A percentile compares a stretch with the other conserved stretches of the same genome.
These are phyloP conservation scores for Cryphonectria nitschkei DNA, from an alignment of 2,329 filamentous ascomycete species.

Conservation along the genomic window DNA sequence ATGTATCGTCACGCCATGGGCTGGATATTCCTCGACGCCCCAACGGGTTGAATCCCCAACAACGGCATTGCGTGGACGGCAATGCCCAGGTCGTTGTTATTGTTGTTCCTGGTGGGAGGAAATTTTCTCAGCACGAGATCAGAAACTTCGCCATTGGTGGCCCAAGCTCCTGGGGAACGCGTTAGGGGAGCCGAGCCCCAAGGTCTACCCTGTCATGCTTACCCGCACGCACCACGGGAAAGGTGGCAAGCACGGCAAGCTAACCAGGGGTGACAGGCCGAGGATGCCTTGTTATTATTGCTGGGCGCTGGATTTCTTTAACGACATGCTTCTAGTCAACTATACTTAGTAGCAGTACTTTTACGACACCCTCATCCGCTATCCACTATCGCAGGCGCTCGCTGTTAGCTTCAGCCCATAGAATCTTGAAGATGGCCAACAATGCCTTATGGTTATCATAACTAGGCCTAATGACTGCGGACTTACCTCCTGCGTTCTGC, in stretches of 20 bases:
- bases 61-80: background rate
- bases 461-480: background rate
- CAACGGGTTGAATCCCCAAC: background rate
- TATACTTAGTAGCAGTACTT: no score
- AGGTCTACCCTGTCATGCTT: background rate
- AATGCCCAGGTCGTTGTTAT: background rate
- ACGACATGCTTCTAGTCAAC: background rate
- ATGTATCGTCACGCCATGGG: background rate
- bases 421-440: background rate
- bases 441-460: background rate
- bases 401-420: background rate
- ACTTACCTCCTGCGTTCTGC: background rate
- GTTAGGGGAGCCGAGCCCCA: background rate
- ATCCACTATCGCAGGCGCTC: background rate
- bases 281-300: background rate
- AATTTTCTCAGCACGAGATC: conserved; percentile 2
- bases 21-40: background rate
- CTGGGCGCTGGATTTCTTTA: background rate
- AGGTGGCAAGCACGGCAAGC: background rate
- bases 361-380: background rate
- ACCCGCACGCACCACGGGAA: background rate
- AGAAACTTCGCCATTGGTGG: background rate
- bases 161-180: background rate
- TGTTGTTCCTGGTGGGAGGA: background rate
- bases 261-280: background rate